These are phyloP conservation scores for Microdochium trichocladiopsis DNA, from an alignment of 2,329 filamentous ascomycete species.

Conservation along the genomic window DNA sequence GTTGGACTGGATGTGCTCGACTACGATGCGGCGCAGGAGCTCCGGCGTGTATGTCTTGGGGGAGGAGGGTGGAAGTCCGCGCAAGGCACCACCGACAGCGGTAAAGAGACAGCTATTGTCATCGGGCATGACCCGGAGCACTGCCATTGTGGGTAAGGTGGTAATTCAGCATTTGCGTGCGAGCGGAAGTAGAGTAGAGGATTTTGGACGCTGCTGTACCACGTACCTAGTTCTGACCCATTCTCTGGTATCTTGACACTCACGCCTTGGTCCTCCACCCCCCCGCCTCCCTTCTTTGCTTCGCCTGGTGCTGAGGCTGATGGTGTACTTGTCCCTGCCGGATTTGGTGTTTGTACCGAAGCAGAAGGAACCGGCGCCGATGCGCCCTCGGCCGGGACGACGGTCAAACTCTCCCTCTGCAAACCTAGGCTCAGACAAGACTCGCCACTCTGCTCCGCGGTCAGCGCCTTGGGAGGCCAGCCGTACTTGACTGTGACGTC, in stretches of 20 bases:
- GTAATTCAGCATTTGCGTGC: neutral
- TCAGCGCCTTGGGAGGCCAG: conserved; percentile 69
- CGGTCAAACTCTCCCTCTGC: conserved; percentile 42
- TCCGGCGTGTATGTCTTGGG: conserved; percentile 12
- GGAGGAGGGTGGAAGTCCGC: conserved; percentile 39
- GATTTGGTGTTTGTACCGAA: no score
- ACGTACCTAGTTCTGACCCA: conserved; percentile 41
- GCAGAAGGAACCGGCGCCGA: conserved; percentile 1
- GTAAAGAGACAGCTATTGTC: conserved; percentile 95
- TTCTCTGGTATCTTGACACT: conserved; percentile 41
- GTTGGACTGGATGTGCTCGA: conserved; percentile 68
- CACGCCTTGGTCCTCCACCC: conserved; percentile 31
- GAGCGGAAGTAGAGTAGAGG: no score
- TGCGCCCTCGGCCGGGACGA: conserved; percentile 32
- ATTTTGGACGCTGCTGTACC: neutral
- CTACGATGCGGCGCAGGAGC: conserved; percentile 68
- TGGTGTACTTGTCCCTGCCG: no score
- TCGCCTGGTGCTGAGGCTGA: neutral
- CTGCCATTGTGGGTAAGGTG: conserved; percentile 36
- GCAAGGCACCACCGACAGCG: conserved; percentile 75
- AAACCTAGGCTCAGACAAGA: conserved; percentile 39
- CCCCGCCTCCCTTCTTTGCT: neutral
- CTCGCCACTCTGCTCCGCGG: conserved; percentile 44
- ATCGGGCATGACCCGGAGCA: conserved; percentile 91
- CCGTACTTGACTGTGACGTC: conserved; percentile 76